A percentile compares a stretch with the other conserved stretches of the same genome.
These are phyloP conservation scores for Yamadazyma taylorii DNA, from an alignment of 1,139 yeast genomes.

Conservation along the genomic window DNA sequence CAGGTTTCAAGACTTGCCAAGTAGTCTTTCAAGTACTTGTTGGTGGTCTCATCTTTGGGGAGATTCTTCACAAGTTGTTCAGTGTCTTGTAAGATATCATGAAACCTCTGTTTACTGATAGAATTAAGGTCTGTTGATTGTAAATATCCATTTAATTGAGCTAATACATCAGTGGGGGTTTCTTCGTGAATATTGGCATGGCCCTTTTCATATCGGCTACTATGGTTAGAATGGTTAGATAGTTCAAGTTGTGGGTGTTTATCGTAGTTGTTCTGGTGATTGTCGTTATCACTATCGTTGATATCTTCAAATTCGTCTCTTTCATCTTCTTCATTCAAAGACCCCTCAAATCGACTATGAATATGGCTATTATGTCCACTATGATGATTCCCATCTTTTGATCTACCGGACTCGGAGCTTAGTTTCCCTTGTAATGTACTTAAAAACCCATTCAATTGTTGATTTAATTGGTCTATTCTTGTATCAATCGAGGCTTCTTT, in stretches of 20 bases:
- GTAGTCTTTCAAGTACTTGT: constrained; percentile 21
- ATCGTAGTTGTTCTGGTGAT: too few species aligned
- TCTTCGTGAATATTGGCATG: constrained; percentile 6
- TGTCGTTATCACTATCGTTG: too few species aligned
- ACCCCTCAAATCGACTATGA: neutral
- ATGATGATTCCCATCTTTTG: too few species aligned
- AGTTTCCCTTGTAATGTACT: constrained; percentile 4
- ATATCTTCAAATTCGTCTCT: constrained; percentile 3
- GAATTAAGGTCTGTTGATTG: constrained; percentile 7
- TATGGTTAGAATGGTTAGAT: too few species aligned
- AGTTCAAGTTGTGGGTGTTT: too few species aligned
- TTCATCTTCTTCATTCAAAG: neutral
- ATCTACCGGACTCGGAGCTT: too few species aligned
- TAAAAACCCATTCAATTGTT: constrained; percentile 7
- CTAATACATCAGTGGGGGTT: constrained; percentile 10
- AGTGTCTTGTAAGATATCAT: constrained; percentile 18
- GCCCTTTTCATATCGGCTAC: neutral
- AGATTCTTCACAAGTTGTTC: constrained; percentile 18
- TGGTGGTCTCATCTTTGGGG: constrained; percentile 18
- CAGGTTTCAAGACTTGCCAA: constrained; percentile 25
- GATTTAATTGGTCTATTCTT: constrained; percentile 5
- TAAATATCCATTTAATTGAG: constrained; percentile 15
- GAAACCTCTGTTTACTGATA: constrained; percentile 11
- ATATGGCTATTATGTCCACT: too few species aligned
- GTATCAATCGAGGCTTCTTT: constrained; percentile 1